A percentile compares a stretch with the other conserved stretches of the same genome.
phyloP scores from a whole-genome alignment of 257 asterid genomes.

The Primulina huaijiensis region DNA sequence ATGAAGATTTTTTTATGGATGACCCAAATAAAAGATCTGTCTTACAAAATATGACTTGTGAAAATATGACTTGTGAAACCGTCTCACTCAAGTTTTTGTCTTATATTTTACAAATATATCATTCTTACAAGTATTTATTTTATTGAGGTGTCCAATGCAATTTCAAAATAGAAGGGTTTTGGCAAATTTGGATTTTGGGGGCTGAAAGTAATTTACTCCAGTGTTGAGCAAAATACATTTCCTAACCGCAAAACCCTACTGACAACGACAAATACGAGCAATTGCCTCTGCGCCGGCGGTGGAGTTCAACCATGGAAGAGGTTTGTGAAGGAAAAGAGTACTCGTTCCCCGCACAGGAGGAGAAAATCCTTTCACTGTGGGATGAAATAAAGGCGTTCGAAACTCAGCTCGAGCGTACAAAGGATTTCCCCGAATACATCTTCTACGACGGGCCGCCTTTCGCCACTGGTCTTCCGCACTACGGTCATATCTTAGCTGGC shows the following conservation, averaged over 20 bases:
- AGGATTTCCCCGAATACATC: slow-evolving; percentile 67
- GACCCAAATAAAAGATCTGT: no score
- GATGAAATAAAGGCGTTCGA: slow-evolving; percentile 66
- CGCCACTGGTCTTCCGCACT: slow-evolving; percentile 97
- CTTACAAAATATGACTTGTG: no score
- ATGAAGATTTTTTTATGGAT: no score
- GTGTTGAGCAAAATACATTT: background rate
- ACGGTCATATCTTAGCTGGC: slow-evolving; percentile 93
- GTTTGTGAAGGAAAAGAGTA: slow-evolving; percentile 91
- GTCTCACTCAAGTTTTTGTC: no score
- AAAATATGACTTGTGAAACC: no score
- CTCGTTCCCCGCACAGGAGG: slow-evolving; percentile 78
- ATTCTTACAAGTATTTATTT: no score
- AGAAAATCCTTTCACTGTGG: slow-evolving; percentile 71
- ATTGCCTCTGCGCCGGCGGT: slow-evolving; percentile 23
- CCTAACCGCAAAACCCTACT: slow-evolving; percentile 41
- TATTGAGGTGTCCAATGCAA: no score
- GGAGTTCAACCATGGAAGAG: slow-evolving; percentile 62
- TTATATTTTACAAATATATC: no score
- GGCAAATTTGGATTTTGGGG: no score
- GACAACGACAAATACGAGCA: background rate
- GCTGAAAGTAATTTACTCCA: no score
- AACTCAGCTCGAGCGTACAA: slow-evolving; percentile 68
- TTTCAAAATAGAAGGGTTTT: no score
- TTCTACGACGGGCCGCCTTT: slow-evolving; percentile 99